Conservation (phyloP, 2,329 filamentous ascomycete genomes). For the Fusarium tjaetaba region DNA sequence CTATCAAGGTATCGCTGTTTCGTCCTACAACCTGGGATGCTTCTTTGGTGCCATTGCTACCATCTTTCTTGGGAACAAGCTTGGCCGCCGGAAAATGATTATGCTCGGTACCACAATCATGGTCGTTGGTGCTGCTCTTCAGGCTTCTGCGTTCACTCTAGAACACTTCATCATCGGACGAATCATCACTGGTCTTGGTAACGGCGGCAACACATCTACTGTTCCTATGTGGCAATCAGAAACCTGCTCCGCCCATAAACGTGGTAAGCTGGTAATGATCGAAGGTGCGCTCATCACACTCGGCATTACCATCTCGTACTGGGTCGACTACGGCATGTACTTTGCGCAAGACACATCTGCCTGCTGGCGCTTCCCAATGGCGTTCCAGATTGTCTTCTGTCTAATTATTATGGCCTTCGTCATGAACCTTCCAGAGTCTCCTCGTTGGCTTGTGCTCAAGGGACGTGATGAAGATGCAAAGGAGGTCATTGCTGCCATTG, state of each 20-base stretch:
- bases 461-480: constrained; percentile 59
- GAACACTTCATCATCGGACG: constrained; percentile 67
- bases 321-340: constrained; percentile 68
- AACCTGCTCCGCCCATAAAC: constrained; percentile 65
- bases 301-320: constrained; percentile 68
- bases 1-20: constrained; percentile 64
- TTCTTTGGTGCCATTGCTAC: constrained; percentile 72
- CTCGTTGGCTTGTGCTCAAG: constrained; percentile 59
- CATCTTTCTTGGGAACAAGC: constrained; percentile 71
- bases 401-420: constrained; percentile 65
- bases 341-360: constrained; percentile 54
- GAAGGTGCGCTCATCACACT: constrained; percentile 67
- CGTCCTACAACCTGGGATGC: constrained; percentile 69
- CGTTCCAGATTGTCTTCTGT: constrained; percentile 65
- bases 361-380: constrained; percentile 68
- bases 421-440: constrained; percentile 64
- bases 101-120: constrained; percentile 68
- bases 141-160: constrained; percentile 64
- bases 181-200: constrained; percentile 67
- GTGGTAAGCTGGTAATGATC: constrained; percentile 70
- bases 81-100: constrained; percentile 68
- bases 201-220: constrained; percentile 67
- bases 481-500: constrained; percentile 61
- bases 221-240: constrained; percentile 70
- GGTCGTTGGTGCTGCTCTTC: constrained; percentile 66